Base-by-base conservation (phyloP, 208 protist species). In the Spironucleus salmonicida region DNA sequence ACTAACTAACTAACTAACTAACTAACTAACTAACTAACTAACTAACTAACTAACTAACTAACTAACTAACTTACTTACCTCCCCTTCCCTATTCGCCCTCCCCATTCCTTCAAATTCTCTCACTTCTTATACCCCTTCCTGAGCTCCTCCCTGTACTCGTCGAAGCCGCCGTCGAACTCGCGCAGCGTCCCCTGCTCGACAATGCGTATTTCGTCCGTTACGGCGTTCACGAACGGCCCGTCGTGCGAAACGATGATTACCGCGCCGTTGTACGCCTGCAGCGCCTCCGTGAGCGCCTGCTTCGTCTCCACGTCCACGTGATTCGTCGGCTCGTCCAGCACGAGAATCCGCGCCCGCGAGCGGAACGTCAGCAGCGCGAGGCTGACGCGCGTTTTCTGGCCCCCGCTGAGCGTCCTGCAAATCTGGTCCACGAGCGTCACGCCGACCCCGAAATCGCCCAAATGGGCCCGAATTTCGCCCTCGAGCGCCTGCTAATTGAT, bases 301-400 rank as follows among this genome's bases (percentile, higher is more conserved):
- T 41, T 41, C 0, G 81, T 83, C 81, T 93, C 88, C 62, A 93
- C 83, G 78, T 92, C 89, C 19, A 94, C 75, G 82, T 93, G 90
- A 81, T 93, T 94, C 0, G 90, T 93, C 23, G 89, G 90, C 85
- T 95, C 92, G 81, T 95, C 92, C 53, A 96, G 86, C 38, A 95
- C 83, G 27, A 96, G 84, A 61, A 94, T 87, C 80, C 93, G 89
- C 23, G 93, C 92, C 38, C 77, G 40, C 0, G n/a, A 62, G 79
- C 89, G 84, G 34, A 89, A 86, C 62, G 88, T 90, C 71, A 95
- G 91, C 9, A 83, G 82, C 0, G 92, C 90, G 64, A 95, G 88
- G 19, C 86, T 87, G 30, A 95, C 88, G n/a, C 92, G 87, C 27
- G 88, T 86, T 80, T 92, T 92, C 81, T 96, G 91, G 0, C 92